Evolutionary conservation across 305 asterid species (phyloP).

Genomic region (Solanum hybrid): DNA sequence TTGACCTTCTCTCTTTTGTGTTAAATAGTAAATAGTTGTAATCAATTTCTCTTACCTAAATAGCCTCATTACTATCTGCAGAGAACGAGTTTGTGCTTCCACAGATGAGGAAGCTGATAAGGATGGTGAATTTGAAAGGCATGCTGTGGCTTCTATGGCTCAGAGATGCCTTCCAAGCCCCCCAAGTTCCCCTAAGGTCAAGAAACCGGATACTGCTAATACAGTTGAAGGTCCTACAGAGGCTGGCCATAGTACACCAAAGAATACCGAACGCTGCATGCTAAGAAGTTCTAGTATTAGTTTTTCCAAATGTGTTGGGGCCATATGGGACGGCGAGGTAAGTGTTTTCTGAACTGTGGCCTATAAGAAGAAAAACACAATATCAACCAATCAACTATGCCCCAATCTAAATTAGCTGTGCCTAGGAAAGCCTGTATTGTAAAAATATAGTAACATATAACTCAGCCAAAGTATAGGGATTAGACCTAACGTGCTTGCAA

Average conservation of each 20-base stretch:
- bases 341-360: constrained; percentile 13
- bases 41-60: not conserved
- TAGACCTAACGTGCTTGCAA: not conserved
- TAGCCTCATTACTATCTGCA: constrained; percentile 9
- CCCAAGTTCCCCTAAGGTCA: constrained; percentile 25
- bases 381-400: not conserved
- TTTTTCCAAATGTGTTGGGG: constrained; percentile 74
- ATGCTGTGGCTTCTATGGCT: constrained; percentile 28
- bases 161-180: constrained; percentile 54
- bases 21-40: too few species aligned
- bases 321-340: constrained; percentile 60
- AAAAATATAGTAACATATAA: not conserved
- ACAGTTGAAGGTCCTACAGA: constrained; percentile 16
- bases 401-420: not conserved
- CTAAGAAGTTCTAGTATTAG: constrained; percentile 80
- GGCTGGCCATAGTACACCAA: constrained; percentile 25
- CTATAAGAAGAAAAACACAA: not conserved
- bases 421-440: not conserved
- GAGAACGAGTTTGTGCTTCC: constrained; percentile 65
- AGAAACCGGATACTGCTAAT: constrained; percentile 28
- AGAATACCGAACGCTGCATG: constrained; percentile 37
- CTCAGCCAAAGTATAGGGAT: not conserved
- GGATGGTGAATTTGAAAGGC: constrained; percentile 30
- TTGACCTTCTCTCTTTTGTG: not conserved
- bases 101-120: constrained; percentile 55